Percentiles rank a stretch among this genome's conserved stretches.
These are phyloP conservation scores for Anthracocystis walkeri DNA, from an alignment of 1,284 basidiomycete genomes.

Conservation along the genomic window DNA sequence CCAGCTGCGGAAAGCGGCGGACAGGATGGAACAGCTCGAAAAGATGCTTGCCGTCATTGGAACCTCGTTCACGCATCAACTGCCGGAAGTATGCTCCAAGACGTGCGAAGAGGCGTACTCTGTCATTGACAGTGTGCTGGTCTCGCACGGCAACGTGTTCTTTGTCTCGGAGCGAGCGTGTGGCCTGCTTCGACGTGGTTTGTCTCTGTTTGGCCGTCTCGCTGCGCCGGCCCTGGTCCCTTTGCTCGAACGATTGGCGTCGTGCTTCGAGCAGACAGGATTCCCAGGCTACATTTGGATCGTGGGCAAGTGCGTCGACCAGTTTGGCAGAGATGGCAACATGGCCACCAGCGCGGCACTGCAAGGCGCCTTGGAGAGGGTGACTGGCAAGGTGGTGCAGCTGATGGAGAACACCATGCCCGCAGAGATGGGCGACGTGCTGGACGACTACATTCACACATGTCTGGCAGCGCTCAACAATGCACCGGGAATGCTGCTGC, in stretches of 20 bases:
- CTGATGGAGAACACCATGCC: slow-evolving; percentile 52
- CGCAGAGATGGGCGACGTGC: slow-evolving; percentile 72
- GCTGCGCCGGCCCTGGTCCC: slow-evolving; percentile 79
- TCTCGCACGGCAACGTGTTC: slow-evolving; percentile 82
- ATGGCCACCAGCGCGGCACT: slow-evolving; percentile 44
- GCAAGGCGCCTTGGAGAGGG: slow-evolving; percentile 53
- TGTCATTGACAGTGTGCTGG: slow-evolving; percentile 83
- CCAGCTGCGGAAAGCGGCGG: slow-evolving; percentile 77
- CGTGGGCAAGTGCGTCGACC: slow-evolving; percentile 78
- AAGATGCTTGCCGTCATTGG: slow-evolving; percentile 57
- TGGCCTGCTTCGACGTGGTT: slow-evolving; percentile 85
- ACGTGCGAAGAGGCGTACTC: slow-evolving; percentile 85
- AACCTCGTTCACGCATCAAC: slow-evolving; percentile 39
- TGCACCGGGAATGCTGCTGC: slow-evolving; percentile 78
- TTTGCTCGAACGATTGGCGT: slow-evolving; percentile 80
- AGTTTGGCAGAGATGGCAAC: slow-evolving; percentile 50
- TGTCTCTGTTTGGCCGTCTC: slow-evolving; percentile 82
- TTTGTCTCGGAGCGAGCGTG: slow-evolving; percentile 86
- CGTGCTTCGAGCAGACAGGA: slow-evolving; percentile 83
- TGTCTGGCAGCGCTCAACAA: slow-evolving; percentile 78
- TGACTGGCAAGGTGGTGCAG: slow-evolving; percentile 54
- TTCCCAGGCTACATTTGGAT: slow-evolving; percentile 95
- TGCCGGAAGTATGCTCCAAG: slow-evolving; percentile 82
- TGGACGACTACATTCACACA: slow-evolving; percentile 94
- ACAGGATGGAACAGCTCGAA: slow-evolving; percentile 72